These are phyloP conservation scores for Botrytis fabae DNA, from an alignment of 2,329 filamentous ascomycete species.

Conservation along the genomic window DNA sequence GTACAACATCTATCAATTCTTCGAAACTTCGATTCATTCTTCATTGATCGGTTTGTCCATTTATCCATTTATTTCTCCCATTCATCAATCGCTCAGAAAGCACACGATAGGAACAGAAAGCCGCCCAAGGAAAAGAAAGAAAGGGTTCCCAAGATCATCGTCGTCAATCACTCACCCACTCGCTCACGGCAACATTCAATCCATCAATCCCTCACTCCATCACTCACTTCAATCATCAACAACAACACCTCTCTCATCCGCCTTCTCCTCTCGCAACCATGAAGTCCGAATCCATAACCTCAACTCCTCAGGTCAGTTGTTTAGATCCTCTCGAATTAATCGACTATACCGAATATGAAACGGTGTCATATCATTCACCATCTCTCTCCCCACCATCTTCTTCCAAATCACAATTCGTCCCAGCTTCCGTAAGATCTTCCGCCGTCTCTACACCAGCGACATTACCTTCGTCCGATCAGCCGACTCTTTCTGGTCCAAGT, in stretches of 20 bases:
- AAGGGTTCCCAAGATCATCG: not conserved
- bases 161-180: not conserved
- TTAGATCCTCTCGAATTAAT: slow-evolving; percentile 54
- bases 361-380: slow-evolving; percentile 60
- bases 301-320: slow-evolving; percentile 34
- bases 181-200: too few relatives aligned
- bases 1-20: not conserved
- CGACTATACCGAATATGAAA: slow-evolving; percentile 64
- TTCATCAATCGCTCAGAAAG: not conserved
- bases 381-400: slow-evolving; percentile 58
- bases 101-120: not conserved
- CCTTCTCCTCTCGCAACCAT: not conserved
- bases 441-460: slow-evolving; percentile 54
- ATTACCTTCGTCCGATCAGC: slow-evolving; percentile 52
- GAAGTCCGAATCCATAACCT: slow-evolving; percentile 9
- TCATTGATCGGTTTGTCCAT: not conserved
- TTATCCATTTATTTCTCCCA: too few relatives aligned
- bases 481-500: slow-evolving; percentile 73
- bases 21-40: not conserved
- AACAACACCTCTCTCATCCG: not conserved
- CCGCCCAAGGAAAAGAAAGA: not conserved
- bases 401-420: slow-evolving; percentile 53
- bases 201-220: not conserved
- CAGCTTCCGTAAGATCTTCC: slow-evolving; percentile 44
- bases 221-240: not conserved